Conservation (phyloP, 2,329 filamentous ascomycete species). For the Coccinonectria pachysandricola region DNA sequence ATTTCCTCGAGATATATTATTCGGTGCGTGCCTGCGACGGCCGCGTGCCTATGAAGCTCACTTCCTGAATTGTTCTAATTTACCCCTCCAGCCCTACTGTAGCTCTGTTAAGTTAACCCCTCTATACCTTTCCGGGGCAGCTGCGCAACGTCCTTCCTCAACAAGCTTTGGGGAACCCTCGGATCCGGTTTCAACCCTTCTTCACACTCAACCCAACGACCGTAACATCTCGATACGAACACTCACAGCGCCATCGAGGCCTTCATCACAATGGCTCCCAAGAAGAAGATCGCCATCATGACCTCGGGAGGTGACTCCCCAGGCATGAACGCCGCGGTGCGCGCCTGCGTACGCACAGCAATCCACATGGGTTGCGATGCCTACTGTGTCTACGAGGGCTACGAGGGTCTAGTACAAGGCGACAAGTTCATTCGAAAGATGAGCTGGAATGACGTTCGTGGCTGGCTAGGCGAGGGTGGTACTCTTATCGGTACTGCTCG, state of each 20-base stretch:
- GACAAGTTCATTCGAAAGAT: constrained; percentile 81
- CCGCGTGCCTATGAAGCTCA: constrained; percentile 6
- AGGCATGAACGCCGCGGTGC: constrained; percentile 87
- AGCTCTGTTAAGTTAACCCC: constrained; percentile 20
- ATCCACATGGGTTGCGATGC: constrained; percentile 75
- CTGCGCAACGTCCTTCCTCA: constrained; percentile 19
- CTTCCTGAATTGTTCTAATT: constrained; percentile 13
- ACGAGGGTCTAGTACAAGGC: constrained; percentile 86
- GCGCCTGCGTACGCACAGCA: constrained; percentile 83
- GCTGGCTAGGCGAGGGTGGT: constrained; percentile 87
- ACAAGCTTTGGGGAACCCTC: constrained; percentile 18
- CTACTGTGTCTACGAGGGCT: constrained; percentile 83
- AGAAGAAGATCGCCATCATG: constrained; percentile 76
- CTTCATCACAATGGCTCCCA: constrained; percentile 34
- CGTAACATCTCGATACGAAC: constrained; percentile 5
- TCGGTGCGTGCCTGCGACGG: too few relatives aligned
- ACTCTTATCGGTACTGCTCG: constrained; percentile 93
- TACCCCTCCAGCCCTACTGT: constrained; percentile 14
- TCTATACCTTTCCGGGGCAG: constrained; percentile 19
- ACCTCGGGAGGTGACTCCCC: constrained; percentile 91
- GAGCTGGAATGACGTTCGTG: constrained; percentile 87
- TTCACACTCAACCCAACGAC: constrained; percentile 8
- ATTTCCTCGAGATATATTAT: too few relatives aligned
- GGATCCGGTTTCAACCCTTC: too few relatives aligned
- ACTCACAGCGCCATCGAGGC: constrained; percentile 7